Base-by-base conservation (phyloP, 2,329 filamentous ascomycete genomes). In the Nemania bipapillata region DNA sequence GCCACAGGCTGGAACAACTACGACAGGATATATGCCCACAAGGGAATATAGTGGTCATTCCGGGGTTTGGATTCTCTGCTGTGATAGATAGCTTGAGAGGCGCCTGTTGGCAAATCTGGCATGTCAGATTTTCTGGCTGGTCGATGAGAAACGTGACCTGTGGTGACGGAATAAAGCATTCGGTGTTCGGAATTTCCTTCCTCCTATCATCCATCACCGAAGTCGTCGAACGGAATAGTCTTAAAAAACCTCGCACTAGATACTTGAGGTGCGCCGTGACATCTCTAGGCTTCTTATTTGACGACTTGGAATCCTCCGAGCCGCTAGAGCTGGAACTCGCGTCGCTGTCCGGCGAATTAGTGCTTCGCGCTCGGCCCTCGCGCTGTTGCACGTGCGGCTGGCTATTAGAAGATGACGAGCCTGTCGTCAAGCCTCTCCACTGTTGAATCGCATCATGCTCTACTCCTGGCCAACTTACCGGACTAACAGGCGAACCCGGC, bases 1-100 rank as follows among this genome's bases (percentile, higher is more conserved):
- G 53, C 78, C 80, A 81, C 1, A 20, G 40, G 2, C 63, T 42
- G 17, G 81, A 58, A 47, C 80, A 82, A 1, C 8, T 17, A 4
- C 66, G 52, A 57, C 80, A 79, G 3, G 70, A 78, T 4, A 77
- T 66, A 60, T 83, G 81, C 0, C 79, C 80, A 45, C 80, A 81
- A 0, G 81, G 78, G 26, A 81, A 66, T 1, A 81, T 77, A 2
- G 72, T 68, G 1, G 80, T 75, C 0, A 68, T 63, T 0, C n/a
- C 49, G 3, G 72, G 62, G 0, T 37, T n/a, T 0, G 61, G 28
- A 0, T 42, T n/a, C 8, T 64, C 58, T 0, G 50, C 49, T 6
- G 45, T 65, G 1, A 40, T 17, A 0, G 35, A 67, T 61, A 77
- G 66, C 52, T 64, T 52, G 0, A 77, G 53, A 2, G 52, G n/a